Evolutionary conservation across 2,329 filamentous ascomycete genomes (phyloP), one percentile per base, ranked within the genome.

Genomic region (Claviceps sp.): DNA sequence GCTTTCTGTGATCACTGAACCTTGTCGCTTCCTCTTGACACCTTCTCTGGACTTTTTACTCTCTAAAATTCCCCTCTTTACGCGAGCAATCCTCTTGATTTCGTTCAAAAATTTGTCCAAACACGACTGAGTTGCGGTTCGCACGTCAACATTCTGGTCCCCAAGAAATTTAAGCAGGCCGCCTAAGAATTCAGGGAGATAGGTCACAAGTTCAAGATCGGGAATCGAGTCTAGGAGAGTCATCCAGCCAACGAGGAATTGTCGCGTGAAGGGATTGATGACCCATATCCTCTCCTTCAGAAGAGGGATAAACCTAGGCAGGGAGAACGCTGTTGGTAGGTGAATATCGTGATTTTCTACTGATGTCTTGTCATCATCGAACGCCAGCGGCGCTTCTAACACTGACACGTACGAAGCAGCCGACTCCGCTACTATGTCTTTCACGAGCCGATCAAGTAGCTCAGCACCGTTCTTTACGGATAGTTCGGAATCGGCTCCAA

Each of bases 381-480:
- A 67, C 2, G 67, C 69, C 0, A 70, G 59, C 11, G 78, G 70
- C 37, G 77, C 72, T 57, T 94, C 85, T 24, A 98, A 72, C 9
- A 96, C 79, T 0, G 93, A 97, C 6, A 97, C 84, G 65, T 98
- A 98, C 4, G 89, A 93, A 44, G 91, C 87, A 14, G 91, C 90
- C 5, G 90, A 95, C 68, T 97, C 91, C 2, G 90, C 86, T 3
- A 97, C 89, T 55, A 97, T 95, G 61, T 97, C 90, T 68, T 96
- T 96, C 63, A 98, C 84, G 47, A 98, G 77, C 34, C 93, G 86
- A 69, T 98, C 93, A 8, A 98, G 77, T 48, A 98, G 77, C 66
- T 98, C 93, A 22, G 93, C 93, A 30, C 93, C 93, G 64, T 98
- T 98, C 70, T 98, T 98, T 54, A 98, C 94, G 0, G 91, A 97